These are phyloP conservation scores for Flaveria brownii DNA, from an alignment of 129 eudicot species.

Conservation along the genomic window DNA sequence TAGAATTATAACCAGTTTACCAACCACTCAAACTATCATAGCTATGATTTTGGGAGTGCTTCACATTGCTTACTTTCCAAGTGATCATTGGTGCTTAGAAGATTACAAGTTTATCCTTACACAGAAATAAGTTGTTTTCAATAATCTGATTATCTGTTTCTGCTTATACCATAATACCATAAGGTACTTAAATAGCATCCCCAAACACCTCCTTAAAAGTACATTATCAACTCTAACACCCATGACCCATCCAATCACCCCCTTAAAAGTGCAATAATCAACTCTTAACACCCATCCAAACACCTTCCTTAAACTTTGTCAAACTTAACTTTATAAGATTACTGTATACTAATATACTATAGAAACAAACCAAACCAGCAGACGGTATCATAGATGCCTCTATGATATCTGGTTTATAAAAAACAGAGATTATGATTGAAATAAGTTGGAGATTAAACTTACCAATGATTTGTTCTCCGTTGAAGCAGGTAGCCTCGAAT, in stretches of 20 bases:
- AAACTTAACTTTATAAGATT: background rate
- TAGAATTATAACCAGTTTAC: background rate
- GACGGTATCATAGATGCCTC: too few species aligned
- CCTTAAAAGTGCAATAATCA: conserved; percentile 1
- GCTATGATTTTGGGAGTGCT: background rate
- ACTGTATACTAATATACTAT: too few species aligned
- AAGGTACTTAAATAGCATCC: background rate
- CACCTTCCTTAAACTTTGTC: background rate
- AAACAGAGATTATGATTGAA: too few species aligned
- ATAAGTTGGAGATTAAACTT: too few species aligned
- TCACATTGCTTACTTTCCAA: conserved; percentile 1
- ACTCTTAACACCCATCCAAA: background rate
- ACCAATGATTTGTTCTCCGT: too few species aligned
- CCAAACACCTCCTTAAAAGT: too few species aligned
- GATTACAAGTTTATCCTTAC: background rate
- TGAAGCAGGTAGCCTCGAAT: too few species aligned
- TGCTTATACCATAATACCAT: background rate
- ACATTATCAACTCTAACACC: too few species aligned
- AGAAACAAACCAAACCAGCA: too few species aligned
- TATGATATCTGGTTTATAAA: too few species aligned
- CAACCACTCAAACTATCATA: background rate
- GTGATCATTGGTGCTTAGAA: background rate
- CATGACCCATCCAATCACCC: background rate
- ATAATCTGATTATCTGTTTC: background rate
- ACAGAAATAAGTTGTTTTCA: background rate